Conservation (phyloP, 805 yeast genomes). For the Candida anglica region DNA sequence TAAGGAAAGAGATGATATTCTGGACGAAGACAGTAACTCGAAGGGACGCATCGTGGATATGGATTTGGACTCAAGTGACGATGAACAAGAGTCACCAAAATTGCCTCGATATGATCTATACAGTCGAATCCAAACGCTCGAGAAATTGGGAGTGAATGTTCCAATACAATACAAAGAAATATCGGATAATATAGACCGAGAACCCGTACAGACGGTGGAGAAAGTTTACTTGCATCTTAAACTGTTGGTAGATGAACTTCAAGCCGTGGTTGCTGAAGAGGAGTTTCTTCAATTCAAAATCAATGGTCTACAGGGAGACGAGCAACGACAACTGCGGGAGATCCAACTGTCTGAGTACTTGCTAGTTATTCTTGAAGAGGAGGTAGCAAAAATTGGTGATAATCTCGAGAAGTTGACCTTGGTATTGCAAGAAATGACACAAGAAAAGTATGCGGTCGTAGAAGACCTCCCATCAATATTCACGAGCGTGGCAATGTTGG, state of each 20-base stretch:
- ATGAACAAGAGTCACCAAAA: slow-evolving; percentile 10
- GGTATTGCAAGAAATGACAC: too few relatives aligned
- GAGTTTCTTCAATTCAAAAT: background rate
- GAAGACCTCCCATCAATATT: too few relatives aligned
- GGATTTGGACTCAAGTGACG: slow-evolving; percentile 18
- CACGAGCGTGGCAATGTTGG: too few relatives aligned
- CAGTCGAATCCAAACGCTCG: slow-evolving; percentile 33
- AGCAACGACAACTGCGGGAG: background rate
- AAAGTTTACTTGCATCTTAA: background rate
- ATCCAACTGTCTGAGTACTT: background rate
- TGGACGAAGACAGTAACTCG: slow-evolving; percentile 6
- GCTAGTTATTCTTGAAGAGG: background rate
- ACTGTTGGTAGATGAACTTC: background rate
- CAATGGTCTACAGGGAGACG: background rate
- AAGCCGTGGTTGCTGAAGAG: background rate
- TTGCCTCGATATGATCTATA: slow-evolving; percentile 21
- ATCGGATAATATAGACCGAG: slow-evolving; percentile 18
- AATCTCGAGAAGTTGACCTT: too few relatives aligned
- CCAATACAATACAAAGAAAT: slow-evolving; percentile 32
- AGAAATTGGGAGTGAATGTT: slow-evolving; percentile 26
- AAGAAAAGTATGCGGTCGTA: too few relatives aligned
- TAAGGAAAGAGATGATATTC: slow-evolving; percentile 25
- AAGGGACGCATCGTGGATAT: slow-evolving; percentile 3
- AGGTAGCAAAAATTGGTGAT: too few relatives aligned
- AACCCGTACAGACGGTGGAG: background rate